Percentiles rank a stretch among this genome's conserved stretches.
These are phyloP conservation scores for Metschnikowia amazonensis DNA, from an alignment of 805 yeast genomes.

Conservation along the genomic window DNA sequence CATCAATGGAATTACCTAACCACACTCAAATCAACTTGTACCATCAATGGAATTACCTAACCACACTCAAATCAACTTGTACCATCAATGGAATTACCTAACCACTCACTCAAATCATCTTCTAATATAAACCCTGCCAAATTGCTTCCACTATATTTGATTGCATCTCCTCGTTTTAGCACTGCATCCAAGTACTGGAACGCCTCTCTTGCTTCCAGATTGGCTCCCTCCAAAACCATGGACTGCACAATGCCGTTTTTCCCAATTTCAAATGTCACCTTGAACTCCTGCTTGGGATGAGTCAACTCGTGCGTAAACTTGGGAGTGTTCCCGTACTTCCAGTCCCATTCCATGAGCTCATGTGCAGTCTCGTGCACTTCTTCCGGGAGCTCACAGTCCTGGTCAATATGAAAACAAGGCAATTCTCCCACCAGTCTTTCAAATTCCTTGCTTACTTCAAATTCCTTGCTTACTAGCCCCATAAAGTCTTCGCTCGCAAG, in stretches of 20 bases:
- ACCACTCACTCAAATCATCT: conserved; percentile 43
- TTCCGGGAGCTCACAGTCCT: conserved; percentile 26
- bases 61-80: too few relatives aligned
- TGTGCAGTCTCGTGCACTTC: conserved; percentile 40
- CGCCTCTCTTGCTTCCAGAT: conserved; percentile 7
- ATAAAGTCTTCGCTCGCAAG: conserved; percentile 46
- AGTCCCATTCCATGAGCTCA: conserved; percentile 56
- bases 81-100: conserved; percentile 46
- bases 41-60: conserved; percentile 32
- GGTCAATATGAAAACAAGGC: conserved; percentile 21
- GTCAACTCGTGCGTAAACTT: conserved; percentile 53
- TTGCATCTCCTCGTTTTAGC: conserved; percentile 22
- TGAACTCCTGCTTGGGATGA: conserved; percentile 29
- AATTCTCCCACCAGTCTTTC: background rate
- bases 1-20: too few relatives aligned
- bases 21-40: conserved; percentile 28
- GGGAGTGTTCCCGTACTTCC: conserved; percentile 79
- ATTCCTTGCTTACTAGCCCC: conserved; percentile 39
- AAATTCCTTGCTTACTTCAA: conserved; percentile 27
- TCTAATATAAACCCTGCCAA: conserved; percentile 44
- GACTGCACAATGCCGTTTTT: conserved; percentile 33
- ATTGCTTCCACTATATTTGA: conserved; percentile 41
- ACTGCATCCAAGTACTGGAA: conserved; percentile 34
- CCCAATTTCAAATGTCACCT: conserved; percentile 44
- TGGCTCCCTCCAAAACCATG: conserved; percentile 17